Evolutionary conservation across 805 yeast species (phyloP).

Genomic region (Torulaspora maleeae): DNA sequence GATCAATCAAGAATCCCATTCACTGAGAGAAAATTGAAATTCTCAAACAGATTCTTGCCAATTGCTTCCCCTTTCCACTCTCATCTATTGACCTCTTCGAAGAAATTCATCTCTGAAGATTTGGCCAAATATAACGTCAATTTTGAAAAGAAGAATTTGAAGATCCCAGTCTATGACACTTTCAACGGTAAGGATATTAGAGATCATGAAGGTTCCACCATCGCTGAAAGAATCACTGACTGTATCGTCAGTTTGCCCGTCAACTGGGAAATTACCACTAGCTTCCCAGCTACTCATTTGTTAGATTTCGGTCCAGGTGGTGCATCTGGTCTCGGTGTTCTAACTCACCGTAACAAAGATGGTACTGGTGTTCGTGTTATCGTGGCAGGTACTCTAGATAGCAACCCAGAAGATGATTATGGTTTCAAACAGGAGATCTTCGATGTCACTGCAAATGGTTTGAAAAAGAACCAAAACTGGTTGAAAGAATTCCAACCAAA

Average conservation of each 20-base stretch:
- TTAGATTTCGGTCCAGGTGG: constrained; percentile 99
- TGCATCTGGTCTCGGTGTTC: constrained; percentile 89
- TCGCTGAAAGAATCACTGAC: constrained; percentile 66
- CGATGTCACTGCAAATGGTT: constrained; percentile 56
- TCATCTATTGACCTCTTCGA: constrained; percentile 71
- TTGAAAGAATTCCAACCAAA: constrained; percentile 80
- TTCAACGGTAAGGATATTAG: constrained; percentile 78
- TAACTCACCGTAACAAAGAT: constrained; percentile 96
- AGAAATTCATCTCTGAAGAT: constrained; percentile 61
- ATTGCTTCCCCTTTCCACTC: constrained; percentile 97
- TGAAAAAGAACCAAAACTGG: constrained; percentile 90
- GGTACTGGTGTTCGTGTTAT: constrained; percentile 96
- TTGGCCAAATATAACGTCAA: constrained; percentile 53
- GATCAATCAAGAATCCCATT: constrained; percentile 93
- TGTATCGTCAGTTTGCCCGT: constrained; percentile 88
- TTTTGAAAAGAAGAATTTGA: constrained; percentile 51
- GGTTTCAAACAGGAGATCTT: constrained; percentile 96
- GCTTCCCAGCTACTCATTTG: constrained; percentile 78
- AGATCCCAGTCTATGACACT: constrained; percentile 89
- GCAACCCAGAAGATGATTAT: constrained; percentile 69
- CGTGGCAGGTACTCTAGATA: constrained; percentile 86
- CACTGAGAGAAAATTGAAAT: constrained; percentile 89
- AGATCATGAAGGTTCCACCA: constrained; percentile 47
- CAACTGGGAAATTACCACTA: constrained; percentile 89
- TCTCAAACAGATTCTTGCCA: constrained; percentile 90